Evolutionary conservation across 352 stramenopile genomes (phyloP).

Genomic region (Nothophytophthora sp.): DNA sequence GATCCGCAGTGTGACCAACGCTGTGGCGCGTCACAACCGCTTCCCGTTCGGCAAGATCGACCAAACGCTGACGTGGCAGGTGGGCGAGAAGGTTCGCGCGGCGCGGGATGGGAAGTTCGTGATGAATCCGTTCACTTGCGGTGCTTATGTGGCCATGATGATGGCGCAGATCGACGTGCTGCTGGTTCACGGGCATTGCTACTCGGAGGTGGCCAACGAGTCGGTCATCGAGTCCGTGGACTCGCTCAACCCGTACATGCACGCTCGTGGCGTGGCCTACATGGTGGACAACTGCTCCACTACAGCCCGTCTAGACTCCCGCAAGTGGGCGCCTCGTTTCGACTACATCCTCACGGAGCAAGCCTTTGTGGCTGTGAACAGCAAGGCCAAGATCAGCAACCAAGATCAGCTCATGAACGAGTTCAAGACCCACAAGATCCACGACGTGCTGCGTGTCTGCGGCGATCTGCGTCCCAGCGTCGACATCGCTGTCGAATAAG

Average conservation of each 20-base stretch:
- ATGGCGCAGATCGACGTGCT: conserved; percentile 98
- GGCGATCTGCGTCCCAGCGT: conserved; percentile 95
- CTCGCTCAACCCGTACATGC: conserved; percentile 99
- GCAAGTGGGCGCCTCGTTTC: conserved; percentile 98
- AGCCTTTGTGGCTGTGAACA: conserved; percentile 95
- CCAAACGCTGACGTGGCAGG: conserved; percentile 96
- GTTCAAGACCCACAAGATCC: conserved; percentile 97
- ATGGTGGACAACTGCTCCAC: conserved; percentile 99
- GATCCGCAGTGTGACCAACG: conserved; percentile 98
- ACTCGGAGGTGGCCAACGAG: conserved; percentile 99
- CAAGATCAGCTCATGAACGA: conserved; percentile 90
- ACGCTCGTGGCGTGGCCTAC: conserved; percentile 97
- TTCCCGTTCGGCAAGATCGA: conserved; percentile 98
- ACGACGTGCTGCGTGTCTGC: conserved; percentile 96
- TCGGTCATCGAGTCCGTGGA: conserved; percentile 99
- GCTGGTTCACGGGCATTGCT: conserved; percentile 95
- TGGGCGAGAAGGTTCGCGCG: conserved; percentile 96
- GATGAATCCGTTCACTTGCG: conserved; percentile 97
- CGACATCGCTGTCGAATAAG: conserved; percentile 92
- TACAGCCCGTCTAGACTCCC: conserved; percentile 96
- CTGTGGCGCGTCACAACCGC: conserved; percentile 92
- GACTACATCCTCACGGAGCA: conserved; percentile 99
- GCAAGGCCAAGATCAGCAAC: conserved; percentile 89
- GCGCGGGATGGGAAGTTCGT: conserved; percentile 95
- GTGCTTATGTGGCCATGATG: conserved; percentile 99